These are phyloP conservation scores for Nannochloropsis oceanica DNA, from an alignment of 108 stramenopile species.

Conservation along the genomic window DNA sequence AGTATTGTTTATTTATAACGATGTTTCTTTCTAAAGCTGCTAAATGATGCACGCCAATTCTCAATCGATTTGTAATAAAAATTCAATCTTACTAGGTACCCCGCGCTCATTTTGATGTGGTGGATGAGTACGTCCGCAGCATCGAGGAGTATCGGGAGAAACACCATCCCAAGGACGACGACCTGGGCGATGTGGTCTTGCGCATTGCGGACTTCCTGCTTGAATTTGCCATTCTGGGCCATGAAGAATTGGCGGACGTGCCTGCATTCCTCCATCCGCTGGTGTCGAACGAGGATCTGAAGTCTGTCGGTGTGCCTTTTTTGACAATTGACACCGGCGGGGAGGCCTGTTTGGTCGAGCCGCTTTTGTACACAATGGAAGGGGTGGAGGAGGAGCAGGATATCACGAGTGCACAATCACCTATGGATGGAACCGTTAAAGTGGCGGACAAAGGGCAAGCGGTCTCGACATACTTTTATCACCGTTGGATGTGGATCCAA, in stretches of 20 bases:
- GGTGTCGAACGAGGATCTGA: slow-evolving; percentile 31
- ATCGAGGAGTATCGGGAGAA: slow-evolving; percentile 34
- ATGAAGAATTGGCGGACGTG: slow-evolving; percentile 40
- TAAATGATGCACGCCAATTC: no score
- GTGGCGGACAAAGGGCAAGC: neutral
- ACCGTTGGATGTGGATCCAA: slow-evolving; percentile 49
- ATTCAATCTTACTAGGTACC: neutral
- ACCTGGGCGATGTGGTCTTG: slow-evolving; percentile 16
- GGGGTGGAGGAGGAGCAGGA: slow-evolving; percentile 1
- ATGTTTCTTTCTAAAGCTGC: no score
- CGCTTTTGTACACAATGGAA: neutral
- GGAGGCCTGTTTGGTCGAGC: slow-evolving; percentile 18
- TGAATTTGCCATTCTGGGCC: slow-evolving; percentile 39
- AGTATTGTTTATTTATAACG: no score
- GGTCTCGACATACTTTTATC: slow-evolving; percentile 40
- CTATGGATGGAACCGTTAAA: slow-evolving; percentile 31
- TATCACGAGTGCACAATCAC: slow-evolving; percentile 20
- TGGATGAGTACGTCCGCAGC: slow-evolving; percentile 38
- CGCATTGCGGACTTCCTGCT: slow-evolving; percentile 42
- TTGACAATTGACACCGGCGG: slow-evolving; percentile 33
- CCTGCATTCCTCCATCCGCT: slow-evolving; percentile 39
- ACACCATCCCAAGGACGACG: slow-evolving; percentile 13
- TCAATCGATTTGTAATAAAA: neutral
- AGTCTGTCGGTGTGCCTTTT: slow-evolving; percentile 38
- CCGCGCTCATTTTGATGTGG: slow-evolving; percentile 41